Conservation (phyloP, 1,284 basidiomycete species). For the Cystobasidium slooffiae region DNA sequence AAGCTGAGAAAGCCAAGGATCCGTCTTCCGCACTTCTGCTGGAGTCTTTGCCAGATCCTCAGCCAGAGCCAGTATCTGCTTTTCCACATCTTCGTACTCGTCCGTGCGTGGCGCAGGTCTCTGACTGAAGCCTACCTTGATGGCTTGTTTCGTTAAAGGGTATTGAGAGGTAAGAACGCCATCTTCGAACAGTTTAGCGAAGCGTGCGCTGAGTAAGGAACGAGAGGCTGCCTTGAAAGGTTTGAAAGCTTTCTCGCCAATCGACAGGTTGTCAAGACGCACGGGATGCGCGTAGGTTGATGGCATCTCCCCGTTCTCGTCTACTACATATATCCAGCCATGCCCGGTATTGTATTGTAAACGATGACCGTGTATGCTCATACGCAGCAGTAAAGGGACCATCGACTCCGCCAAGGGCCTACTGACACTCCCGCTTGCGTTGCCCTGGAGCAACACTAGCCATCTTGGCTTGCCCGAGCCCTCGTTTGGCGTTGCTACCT, state of each 20-base stretch:
- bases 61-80: slow-evolving; percentile 44
- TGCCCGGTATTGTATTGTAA: slow-evolving; percentile 48
- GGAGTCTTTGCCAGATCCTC: slow-evolving; percentile 24
- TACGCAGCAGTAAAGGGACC: slow-evolving; percentile 50
- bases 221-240: slow-evolving; percentile 44
- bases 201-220: slow-evolving; percentile 41
- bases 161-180: slow-evolving; percentile 10
- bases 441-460: not conserved
- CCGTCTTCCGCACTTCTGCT: slow-evolving; percentile 18
- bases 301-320: not conserved
- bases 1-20: slow-evolving; percentile 50
- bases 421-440: slow-evolving; percentile 35
- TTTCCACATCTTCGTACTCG: slow-evolving; percentile 1
- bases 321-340: slow-evolving; percentile 52
- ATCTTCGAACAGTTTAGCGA: slow-evolving; percentile 8
- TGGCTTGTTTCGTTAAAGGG: not conserved
- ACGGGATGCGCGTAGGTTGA: not conserved
- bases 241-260: not conserved
- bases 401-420: slow-evolving; percentile 45
- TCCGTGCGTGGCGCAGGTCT: not conserved
- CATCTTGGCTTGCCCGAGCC: too few species aligned
- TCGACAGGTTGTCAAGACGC: not conserved
- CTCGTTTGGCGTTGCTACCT: too few species aligned
- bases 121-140: slow-evolving; percentile 12
- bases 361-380: slow-evolving; percentile 48